Percentiles rank a stretch among this genome's conserved stretches.
Conservation (phyloP, 129 eudicot genomes). For the Erigeron canadensis region DNA sequence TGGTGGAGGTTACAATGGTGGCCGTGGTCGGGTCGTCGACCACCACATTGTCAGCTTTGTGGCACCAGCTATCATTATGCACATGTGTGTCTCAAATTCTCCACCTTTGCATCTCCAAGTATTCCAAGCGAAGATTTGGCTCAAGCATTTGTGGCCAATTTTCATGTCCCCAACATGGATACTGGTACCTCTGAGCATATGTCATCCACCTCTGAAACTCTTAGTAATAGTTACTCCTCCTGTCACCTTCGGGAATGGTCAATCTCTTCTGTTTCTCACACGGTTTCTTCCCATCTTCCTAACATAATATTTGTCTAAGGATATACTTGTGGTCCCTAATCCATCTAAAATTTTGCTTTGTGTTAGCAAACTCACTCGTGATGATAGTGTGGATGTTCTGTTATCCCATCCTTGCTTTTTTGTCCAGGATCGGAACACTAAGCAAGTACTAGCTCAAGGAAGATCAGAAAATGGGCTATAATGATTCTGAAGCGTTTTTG, state of each 20-base stretch:
- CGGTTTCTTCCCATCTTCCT: not conserved
- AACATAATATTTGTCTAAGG: not conserved
- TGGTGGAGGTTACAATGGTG: too few relatives aligned
- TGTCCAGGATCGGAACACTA: too few relatives aligned
- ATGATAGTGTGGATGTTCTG: not conserved
- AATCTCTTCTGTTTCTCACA: not conserved
- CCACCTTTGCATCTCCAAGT: not conserved
- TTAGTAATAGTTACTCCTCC: not conserved
- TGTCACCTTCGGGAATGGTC: conserved; percentile 1
- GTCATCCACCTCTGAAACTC: not conserved
- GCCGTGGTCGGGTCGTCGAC: too few relatives aligned
- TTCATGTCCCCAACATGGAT: not conserved
- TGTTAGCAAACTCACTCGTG: not conserved
- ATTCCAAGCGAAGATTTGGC: not conserved
- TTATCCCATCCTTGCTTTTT: not conserved
- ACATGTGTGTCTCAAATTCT: not conserved
- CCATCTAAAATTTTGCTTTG: not conserved
- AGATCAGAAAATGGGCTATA: too few relatives aligned
- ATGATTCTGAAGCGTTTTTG: too few relatives aligned
- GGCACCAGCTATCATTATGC: not conserved
- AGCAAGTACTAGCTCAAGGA: too few relatives aligned
- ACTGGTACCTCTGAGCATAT: not conserved
- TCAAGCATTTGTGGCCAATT: not conserved
- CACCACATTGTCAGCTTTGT: not conserved
- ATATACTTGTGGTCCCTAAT: not conserved